These are phyloP conservation scores for Tremella mesenterica DNA, from an alignment of 768 basidiomycete genomes.

Conservation along the genomic window DNA sequence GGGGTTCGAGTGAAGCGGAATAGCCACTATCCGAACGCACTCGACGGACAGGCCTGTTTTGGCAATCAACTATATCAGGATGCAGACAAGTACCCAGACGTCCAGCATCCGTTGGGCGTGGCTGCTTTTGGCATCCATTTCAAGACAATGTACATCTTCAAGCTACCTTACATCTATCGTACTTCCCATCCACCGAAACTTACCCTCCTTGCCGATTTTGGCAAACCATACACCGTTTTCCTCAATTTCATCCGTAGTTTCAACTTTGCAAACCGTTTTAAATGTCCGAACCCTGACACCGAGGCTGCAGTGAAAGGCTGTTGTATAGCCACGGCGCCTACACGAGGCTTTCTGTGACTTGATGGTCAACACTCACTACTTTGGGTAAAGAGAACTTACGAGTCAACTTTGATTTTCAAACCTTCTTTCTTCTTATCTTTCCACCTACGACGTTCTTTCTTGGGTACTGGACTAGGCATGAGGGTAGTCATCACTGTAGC, in stretches of 20 bases:
- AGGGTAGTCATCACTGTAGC: background rate
- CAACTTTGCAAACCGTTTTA: background rate
- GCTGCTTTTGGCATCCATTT: too few relatives aligned
- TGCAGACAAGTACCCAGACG: too few relatives aligned
- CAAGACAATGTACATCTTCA: too few relatives aligned
- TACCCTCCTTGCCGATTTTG: slow-evolving; percentile 5
- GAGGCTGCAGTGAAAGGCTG: background rate
- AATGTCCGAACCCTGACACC: background rate
- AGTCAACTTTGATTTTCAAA: slow-evolving; percentile 15
- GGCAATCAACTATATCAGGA: too few relatives aligned
- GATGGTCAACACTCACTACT: background rate
- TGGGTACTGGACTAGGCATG: background rate
- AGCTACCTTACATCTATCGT: too few relatives aligned
- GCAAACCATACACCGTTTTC: background rate
- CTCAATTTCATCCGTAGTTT: background rate
- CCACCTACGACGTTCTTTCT: slow-evolving; percentile 9
- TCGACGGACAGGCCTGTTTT: too few relatives aligned
- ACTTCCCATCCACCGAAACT: slow-evolving; percentile 21
- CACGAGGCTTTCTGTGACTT: background rate
- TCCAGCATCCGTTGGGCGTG: too few relatives aligned
- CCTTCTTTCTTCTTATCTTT: slow-evolving; percentile 18
- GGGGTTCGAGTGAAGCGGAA: too few relatives aligned
- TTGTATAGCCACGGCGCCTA: background rate
- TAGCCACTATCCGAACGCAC: too few relatives aligned
- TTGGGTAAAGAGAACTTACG: background rate